phyloP scores from a whole-genome alignment of 306 rosid species.

The Lupinus albus region DNA sequence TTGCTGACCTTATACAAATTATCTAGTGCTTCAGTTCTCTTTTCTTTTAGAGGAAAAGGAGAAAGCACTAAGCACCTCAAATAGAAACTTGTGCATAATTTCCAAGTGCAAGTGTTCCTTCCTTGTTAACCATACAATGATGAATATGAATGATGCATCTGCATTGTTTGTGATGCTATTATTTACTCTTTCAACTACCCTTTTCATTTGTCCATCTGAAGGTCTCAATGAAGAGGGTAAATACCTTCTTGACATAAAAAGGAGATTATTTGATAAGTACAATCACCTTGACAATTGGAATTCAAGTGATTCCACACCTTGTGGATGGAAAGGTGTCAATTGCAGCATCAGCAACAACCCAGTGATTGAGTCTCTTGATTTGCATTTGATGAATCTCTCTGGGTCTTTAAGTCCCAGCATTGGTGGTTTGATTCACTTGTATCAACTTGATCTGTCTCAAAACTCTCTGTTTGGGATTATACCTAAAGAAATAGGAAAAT shows the following conservation, averaged over 20 bases:
- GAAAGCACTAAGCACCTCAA: not conserved
- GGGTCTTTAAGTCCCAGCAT: conserved; percentile 57
- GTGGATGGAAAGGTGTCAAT: conserved; percentile 65
- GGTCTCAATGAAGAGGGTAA: conserved; percentile 70
- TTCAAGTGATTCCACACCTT: conserved; percentile 61
- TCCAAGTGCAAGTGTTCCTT: conserved; percentile 9
- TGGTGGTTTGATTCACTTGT: conserved; percentile 56
- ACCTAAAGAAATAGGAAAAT: conserved; percentile 65
- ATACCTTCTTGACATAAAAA: conserved; percentile 61
- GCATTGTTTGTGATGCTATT: conserved; percentile 16
- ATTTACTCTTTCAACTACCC: conserved; percentile 35
- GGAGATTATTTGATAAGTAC: conserved; percentile 42
- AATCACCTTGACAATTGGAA: conserved; percentile 57
- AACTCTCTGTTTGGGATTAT: conserved; percentile 57
- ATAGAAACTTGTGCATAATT: conserved; percentile 25
- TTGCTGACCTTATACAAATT: not conserved
- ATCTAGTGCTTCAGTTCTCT: conserved; percentile 18
- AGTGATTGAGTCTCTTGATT: conserved; percentile 54
- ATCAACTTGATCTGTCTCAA: conserved; percentile 50
- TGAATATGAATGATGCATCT: conserved; percentile 28
- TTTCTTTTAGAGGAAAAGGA: conserved; percentile 10
- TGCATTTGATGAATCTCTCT: conserved; percentile 61
- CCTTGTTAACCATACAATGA: conserved; percentile 10
- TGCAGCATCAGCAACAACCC: conserved; percentile 57
- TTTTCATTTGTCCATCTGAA: conserved; percentile 49